phyloP scores from a whole-genome alignment of 2,329 filamentous ascomycete species.

The Calonectria multiphialidica region DNA sequence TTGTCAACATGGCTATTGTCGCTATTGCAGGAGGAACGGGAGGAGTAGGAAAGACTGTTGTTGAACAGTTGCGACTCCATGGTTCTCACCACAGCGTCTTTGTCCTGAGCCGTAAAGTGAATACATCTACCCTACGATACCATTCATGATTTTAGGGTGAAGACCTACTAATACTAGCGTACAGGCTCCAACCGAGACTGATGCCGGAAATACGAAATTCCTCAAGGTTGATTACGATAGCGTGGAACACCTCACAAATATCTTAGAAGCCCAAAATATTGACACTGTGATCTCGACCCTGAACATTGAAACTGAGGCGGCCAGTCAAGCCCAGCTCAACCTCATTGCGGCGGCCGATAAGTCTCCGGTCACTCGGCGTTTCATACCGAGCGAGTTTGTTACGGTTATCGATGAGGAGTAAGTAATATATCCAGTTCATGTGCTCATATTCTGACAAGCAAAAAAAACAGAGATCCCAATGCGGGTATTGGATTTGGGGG shows the following conservation, averaged over 20 bases:
- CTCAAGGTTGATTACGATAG: neutral
- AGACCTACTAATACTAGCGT: neutral
- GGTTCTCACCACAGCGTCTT: neutral
- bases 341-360: neutral
- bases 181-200: neutral
- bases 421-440: neutral
- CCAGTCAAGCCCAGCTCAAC: neutral
- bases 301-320: neutral
- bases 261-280: neutral
- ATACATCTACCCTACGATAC: too few relatives aligned
- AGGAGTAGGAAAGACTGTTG: neutral
- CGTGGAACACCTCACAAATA: neutral
- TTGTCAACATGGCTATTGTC: neutral
- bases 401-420: neutral
- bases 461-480: neutral
- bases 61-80: neutral
- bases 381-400: neutral
- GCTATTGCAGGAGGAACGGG: neutral
- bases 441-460: neutral
- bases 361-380: neutral
- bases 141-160: neutral
- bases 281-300: neutral
- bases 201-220: neutral
- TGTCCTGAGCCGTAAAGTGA: neutral
- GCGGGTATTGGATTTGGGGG: neutral